Base-by-base conservation (phyloP, 169 alveolate genomes). In the Plasmodium sp. region DNA sequence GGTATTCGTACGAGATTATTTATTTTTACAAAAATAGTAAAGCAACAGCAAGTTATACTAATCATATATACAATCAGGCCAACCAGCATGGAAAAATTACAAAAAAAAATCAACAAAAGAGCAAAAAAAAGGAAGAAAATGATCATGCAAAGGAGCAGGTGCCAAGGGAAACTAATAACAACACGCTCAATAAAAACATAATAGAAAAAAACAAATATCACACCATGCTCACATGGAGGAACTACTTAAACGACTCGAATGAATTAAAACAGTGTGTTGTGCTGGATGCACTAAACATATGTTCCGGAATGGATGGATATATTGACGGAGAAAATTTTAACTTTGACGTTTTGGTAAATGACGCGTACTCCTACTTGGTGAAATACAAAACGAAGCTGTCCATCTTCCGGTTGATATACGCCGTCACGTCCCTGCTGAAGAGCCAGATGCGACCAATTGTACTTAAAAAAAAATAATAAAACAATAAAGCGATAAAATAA, bases 281-380 rank as follows among this genome's bases (percentile, higher is more conserved):
- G 4, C 48, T 86, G 43, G 93, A 86, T 86, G 93, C 88, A n/a
- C 33, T 86, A 86, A 86, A 77, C 36, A 39, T 86, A 33, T 86
- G 83, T 77, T 86, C 93, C 0, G 93, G 93, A 54, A 86, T 86
- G 93, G 93, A 86, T 77, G 93, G 93, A 41, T 86, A 86, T 79
- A 86, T 86, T 7, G 93, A 86, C 16, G 93, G 81, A 54, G 67
- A 86, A 86, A 86, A 86, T 75, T 86, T 86, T 86, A 86, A 86
- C 48, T 86, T 86, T 58, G 93, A 86, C 31, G 73, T 75, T 86
- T 27, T 86, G 74, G 4, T 75, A 86, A 86, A 86, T 75, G 86
- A 86, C 58, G 81, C 80, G 14, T 86, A 86, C 71, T 86, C 93
- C 16, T 86, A 86, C 48, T 58, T 86, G 81, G 81, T 86, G 67